phyloP scores from a whole-genome alignment of 2,329 filamentous ascomycete genomes.

The Chaetomium olivaceum region DNA sequence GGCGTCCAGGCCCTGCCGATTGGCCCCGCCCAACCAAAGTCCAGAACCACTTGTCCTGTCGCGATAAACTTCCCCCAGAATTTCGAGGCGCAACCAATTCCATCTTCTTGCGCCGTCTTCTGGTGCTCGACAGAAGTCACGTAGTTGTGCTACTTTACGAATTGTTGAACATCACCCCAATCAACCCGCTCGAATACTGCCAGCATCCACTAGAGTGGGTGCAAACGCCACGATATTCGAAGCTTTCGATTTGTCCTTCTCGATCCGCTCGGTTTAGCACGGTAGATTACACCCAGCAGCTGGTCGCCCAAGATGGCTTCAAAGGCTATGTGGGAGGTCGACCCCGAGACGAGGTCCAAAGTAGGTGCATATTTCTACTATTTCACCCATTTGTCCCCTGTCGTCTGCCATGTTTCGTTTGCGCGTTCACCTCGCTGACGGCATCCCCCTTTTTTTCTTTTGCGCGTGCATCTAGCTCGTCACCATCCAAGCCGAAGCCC shows the following conservation, averaged over 20 bases:
- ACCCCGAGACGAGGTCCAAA: constrained; percentile 95
- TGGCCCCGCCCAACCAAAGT: constrained; percentile 21
- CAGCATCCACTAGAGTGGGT: neutral
- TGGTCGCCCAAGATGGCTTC: constrained; percentile 52
- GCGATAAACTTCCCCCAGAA: neutral
- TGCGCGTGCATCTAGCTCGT: constrained; percentile 63
- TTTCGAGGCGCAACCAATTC: neutral
- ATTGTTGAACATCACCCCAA: neutral
- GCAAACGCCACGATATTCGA: constrained; percentile 16
- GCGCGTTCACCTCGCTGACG: neutral
- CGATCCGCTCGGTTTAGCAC: neutral
- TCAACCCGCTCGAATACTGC: neutral
- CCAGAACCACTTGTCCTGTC: constrained; percentile 13
- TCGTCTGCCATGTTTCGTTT: neutral
- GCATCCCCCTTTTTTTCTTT: constrained; percentile 10
- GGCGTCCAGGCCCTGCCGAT: neutral
- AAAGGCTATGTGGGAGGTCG: constrained; percentile 96
- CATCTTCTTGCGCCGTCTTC: neutral
- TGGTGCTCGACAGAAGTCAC: neutral
- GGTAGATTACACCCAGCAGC: constrained; percentile 3
- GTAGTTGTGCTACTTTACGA: neutral
- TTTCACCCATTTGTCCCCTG: neutral
- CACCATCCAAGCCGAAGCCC: constrained; percentile 84
- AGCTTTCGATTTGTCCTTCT: neutral
- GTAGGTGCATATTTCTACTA: constrained; percentile 46